Conservation (phyloP, 495 filamentous ascomycete genomes). For the Melanomma pulvis-pyrius region DNA sequence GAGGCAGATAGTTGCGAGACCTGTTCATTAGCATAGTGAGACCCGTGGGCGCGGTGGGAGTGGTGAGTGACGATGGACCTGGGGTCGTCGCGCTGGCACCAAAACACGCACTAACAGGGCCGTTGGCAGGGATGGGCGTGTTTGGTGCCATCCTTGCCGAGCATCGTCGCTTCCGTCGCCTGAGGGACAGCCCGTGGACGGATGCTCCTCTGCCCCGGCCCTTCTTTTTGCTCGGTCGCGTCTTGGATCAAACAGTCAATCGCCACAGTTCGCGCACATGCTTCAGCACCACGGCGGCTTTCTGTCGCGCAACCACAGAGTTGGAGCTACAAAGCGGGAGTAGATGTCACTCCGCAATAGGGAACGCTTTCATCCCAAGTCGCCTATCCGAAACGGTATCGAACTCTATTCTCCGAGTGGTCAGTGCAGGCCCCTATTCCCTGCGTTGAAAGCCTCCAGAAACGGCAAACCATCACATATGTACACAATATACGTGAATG, state of each 20-base stretch:
- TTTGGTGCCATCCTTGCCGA: neutral
- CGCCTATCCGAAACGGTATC: constrained; percentile 22
- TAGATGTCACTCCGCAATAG: neutral
- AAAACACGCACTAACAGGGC: neutral
- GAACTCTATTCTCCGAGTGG: constrained; percentile 21
- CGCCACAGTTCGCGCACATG: too few relatives aligned
- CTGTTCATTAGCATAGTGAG: neutral
- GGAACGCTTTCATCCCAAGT: neutral
- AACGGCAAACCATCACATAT: too few relatives aligned
- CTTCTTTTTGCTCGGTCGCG: neutral
- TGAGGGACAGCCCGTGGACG: neutral
- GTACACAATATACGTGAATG: too few relatives aligned
- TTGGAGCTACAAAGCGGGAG: too few relatives aligned
- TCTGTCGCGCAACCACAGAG: too few relatives aligned
- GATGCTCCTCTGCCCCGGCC: neutral
- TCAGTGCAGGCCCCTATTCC: neutral
- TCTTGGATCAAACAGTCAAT: too few relatives aligned
- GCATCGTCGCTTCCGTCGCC: neutral
- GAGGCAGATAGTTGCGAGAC: neutral
- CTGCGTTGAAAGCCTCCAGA: neutral
- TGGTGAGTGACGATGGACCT: neutral
- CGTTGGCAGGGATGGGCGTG: constrained; percentile 1
- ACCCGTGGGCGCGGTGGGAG: neutral
- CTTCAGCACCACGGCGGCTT: too few relatives aligned
- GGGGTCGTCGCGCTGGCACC: constrained; percentile 2